Base-by-base conservation (phyloP, 495 filamentous ascomycete genomes). In the Acidomyces sp. region DNA sequence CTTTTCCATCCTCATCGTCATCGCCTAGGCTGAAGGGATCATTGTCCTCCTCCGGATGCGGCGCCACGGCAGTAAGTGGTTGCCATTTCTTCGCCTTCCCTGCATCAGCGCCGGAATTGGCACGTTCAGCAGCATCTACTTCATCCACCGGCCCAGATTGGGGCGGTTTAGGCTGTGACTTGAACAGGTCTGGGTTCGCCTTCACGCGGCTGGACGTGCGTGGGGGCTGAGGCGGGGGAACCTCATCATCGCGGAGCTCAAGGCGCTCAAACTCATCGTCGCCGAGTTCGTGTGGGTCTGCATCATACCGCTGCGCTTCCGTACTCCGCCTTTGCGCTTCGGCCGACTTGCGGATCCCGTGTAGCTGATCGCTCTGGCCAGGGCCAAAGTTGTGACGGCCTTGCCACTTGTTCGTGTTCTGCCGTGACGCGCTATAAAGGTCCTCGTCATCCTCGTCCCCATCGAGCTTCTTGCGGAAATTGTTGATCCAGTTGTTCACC, bases 21-120 rank as follows among this genome's bases (percentile, higher is more conserved):
- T 97, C 90, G 2, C 90, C 90, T 7, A 97, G 71, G 51, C 84
- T 93, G 61, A 97, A 97, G 0, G 90, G 90, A 54, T 97, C 90
- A 51, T 92, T 83, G 46, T 97, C 88, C 7, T 73, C 75, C 31
- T 88, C 77, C 23, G 92, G 90, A 37, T 74, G 80, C 4, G 92
- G 90, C 31, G 92, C 86, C 4, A 93, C 75, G 0, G 79, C 74
- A 22, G 85, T 81, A 37, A 97, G 64, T 12, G 92, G 90, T 59
- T 97, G 88, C 90, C 90, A 97, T 65, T 97, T 97, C 68, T 82
- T 92, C 11, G 72, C 63, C 62, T 83, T 90, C 54, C 65, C 68
- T 60, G 52, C 17, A 56, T 56, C 13, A 65, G 65, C 16, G 63
- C 67, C 32, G n/a, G 30, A n/a, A 19, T 66, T 39, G 52, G 55